Evolutionary conservation across 129 eudicot species (phyloP).

Genomic region (Glebionis coronaria): DNA sequence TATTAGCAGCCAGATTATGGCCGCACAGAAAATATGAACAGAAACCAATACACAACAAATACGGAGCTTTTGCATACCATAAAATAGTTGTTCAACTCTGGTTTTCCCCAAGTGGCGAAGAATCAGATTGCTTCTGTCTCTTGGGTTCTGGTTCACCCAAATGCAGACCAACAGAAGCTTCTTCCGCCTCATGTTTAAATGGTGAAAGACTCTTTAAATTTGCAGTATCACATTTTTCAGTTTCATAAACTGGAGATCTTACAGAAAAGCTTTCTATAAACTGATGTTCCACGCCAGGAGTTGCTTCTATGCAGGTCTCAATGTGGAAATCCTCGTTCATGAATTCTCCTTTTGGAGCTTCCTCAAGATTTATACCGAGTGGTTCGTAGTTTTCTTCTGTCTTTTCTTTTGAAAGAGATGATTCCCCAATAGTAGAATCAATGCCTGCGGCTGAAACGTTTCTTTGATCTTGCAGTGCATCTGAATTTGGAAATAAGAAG

Average conservation of each 20-base stretch:
- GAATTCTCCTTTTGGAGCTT: conserved; percentile 19
- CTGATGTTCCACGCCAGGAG: conserved; percentile 38
- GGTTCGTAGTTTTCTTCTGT: conserved; percentile 37
- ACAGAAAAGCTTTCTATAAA: conserved; percentile 48
- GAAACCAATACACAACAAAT: too few relatives aligned
- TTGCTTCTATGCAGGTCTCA: conserved; percentile 27
- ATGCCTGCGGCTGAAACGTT: conserved; percentile 45
- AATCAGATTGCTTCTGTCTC: conserved; percentile 50
- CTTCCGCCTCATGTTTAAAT: conserved; percentile 37
- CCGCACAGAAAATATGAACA: background rate
- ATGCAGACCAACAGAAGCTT: conserved; percentile 46
- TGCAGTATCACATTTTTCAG: conserved; percentile 7
- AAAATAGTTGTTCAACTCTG: conserved; percentile 9
- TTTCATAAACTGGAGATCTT: conserved; percentile 22
- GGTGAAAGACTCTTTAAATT: conserved; percentile 27
- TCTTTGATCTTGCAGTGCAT: conserved; percentile 60
- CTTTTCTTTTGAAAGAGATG: conserved; percentile 42
- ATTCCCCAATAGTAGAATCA: conserved; percentile 46
- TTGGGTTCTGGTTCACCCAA: conserved; percentile 57
- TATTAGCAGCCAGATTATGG: conserved; percentile 9
- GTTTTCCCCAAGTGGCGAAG: conserved; percentile 18
- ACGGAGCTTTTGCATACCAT: too few relatives aligned
- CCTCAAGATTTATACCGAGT: conserved; percentile 34
- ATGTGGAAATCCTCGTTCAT: conserved; percentile 25
- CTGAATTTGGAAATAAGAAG: conserved; percentile 32